Evolutionary conservation across 352 stramenopile species (phyloP).

Genomic region (Phytophthora tentaculata): DNA sequence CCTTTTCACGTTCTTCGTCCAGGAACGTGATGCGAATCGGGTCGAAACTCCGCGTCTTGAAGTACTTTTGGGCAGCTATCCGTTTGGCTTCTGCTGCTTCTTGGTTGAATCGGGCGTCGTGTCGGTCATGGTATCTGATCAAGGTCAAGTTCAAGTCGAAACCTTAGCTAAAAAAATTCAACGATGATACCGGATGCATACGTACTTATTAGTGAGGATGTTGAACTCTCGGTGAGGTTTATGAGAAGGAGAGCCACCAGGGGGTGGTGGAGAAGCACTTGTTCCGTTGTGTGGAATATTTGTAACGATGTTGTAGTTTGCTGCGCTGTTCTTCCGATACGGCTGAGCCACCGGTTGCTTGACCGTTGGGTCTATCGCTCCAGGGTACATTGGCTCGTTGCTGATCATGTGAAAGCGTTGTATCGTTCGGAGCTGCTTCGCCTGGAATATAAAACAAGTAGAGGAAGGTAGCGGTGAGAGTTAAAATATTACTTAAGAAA

Average conservation of each 20-base stretch:
- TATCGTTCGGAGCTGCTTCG: slow-evolving; percentile 61
- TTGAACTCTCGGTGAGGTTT: slow-evolving; percentile 68
- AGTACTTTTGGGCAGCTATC: slow-evolving; percentile 65
- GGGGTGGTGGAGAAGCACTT: slow-evolving; percentile 3
- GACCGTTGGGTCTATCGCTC: slow-evolving; percentile 53
- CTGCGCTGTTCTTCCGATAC: slow-evolving; percentile 40
- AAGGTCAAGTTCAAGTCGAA: background rate
- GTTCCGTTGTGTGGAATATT: slow-evolving; percentile 40
- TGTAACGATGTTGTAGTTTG: slow-evolving; percentile 74
- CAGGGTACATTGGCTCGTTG: slow-evolving; percentile 58
- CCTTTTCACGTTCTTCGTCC: slow-evolving; percentile 57
- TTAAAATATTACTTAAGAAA: slow-evolving; percentile 1
- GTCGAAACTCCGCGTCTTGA: slow-evolving; percentile 72
- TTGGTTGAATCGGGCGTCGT: slow-evolving; percentile 46
- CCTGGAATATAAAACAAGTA: slow-evolving; percentile 29
- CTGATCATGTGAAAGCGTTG: slow-evolving; percentile 78
- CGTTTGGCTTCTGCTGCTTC: slow-evolving; percentile 54
- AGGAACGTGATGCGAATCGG: slow-evolving; percentile 67
- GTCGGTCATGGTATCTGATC: slow-evolving; percentile 57
- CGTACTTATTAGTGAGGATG: slow-evolving; percentile 81
- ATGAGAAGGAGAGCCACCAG: slow-evolving; percentile 29
- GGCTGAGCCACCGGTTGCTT: slow-evolving; percentile 40
- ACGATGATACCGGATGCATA: background rate
- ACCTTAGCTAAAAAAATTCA: slow-evolving; percentile 7
- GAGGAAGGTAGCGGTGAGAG: background rate